Conservation (phyloP, 2,329 filamentous ascomycete genomes). For the Sordariomycetes sp. region DNA sequence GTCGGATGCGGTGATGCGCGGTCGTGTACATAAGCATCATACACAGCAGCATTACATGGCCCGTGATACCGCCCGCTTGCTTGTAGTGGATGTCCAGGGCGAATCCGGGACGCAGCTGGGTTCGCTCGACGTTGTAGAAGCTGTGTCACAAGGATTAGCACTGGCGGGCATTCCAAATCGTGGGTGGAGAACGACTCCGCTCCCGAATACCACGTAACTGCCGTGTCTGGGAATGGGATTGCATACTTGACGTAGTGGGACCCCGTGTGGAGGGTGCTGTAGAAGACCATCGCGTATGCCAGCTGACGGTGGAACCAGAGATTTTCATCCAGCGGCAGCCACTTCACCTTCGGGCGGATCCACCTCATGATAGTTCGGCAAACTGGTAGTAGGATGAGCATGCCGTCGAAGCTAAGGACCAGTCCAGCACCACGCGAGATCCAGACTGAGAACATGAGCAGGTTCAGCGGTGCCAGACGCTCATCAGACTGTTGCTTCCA, state of each 20-base stretch:
- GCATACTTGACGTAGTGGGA: slow-evolving; percentile 90
- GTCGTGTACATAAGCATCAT: slow-evolving; percentile 99
- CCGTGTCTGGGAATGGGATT: not conserved
- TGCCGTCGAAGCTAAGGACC: slow-evolving; percentile 71
- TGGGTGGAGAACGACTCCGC: no score
- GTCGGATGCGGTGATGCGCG: slow-evolving; percentile 82
- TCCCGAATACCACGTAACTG: not conserved
- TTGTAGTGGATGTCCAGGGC: slow-evolving; percentile 89
- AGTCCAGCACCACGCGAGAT: slow-evolving; percentile 88
- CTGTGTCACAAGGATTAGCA: slow-evolving; percentile 27
- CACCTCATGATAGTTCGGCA: slow-evolving; percentile 82
- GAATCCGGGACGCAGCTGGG: slow-evolving; percentile 67
- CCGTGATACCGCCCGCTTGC: slow-evolving; percentile 82
- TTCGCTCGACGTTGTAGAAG: slow-evolving; percentile 90
- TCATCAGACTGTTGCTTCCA: slow-evolving; percentile 62
- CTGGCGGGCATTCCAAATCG: slow-evolving; percentile 6
- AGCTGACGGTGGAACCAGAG: slow-evolving; percentile 95
- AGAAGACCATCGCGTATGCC: slow-evolving; percentile 80
- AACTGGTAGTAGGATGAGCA: slow-evolving; percentile 86
- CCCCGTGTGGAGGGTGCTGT: slow-evolving; percentile 63
- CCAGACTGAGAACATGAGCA: slow-evolving; percentile 83
- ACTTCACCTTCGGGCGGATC: slow-evolving; percentile 77
- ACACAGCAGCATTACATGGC: slow-evolving; percentile 96
- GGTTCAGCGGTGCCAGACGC: slow-evolving; percentile 68
- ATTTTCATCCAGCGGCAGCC: slow-evolving; percentile 89